These are phyloP conservation scores for Pseudonitzschia delicatissima DNA, from an alignment of 108 stramenopile species.

Conservation along the genomic window DNA sequence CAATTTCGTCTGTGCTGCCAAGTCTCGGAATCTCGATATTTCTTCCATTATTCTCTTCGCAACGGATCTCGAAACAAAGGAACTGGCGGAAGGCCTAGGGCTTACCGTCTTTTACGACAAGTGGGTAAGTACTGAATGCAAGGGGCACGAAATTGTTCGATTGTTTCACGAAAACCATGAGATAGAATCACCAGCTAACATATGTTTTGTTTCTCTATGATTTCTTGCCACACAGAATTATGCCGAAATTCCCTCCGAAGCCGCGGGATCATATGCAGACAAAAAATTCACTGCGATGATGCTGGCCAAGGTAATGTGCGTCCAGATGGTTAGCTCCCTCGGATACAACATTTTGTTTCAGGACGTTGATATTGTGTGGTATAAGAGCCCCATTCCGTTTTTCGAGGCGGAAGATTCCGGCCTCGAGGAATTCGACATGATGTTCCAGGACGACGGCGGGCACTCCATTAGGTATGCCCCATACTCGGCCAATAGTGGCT, in stretches of 20 bases:
- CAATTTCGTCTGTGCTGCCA: slow-evolving; percentile 77
- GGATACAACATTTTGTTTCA: slow-evolving; percentile 85
- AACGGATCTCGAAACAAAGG: slow-evolving; percentile 71
- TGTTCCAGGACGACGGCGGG: slow-evolving; percentile 91
- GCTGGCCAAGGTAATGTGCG: slow-evolving; percentile 81
- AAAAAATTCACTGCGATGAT: slow-evolving; percentile 71
- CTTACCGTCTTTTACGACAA: slow-evolving; percentile 72
- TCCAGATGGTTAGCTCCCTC: slow-evolving; percentile 54
- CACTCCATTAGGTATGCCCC: slow-evolving; percentile 63
- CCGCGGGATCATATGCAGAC: slow-evolving; percentile 70
- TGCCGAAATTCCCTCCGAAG: slow-evolving; percentile 51
- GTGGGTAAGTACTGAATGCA: slow-evolving; percentile 37
- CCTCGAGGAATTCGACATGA: slow-evolving; percentile 19
- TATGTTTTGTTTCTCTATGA: background rate
- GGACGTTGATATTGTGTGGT: slow-evolving; percentile 75
- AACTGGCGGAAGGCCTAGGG: slow-evolving; percentile 66
- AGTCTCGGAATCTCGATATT: slow-evolving; percentile 44
- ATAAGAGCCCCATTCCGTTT: slow-evolving; percentile 55
- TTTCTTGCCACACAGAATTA: slow-evolving; percentile 37
- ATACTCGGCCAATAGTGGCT: slow-evolving; percentile 52
- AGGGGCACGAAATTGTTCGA: background rate
- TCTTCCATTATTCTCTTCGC: slow-evolving; percentile 75
- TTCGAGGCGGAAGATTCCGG: slow-evolving; percentile 41
- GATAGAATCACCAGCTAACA: no score
- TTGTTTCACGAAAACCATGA: no score